These are phyloP conservation scores for Gastrolobium bilobum DNA, from an alignment of 306 rosid genomes.

Conservation along the genomic window DNA sequence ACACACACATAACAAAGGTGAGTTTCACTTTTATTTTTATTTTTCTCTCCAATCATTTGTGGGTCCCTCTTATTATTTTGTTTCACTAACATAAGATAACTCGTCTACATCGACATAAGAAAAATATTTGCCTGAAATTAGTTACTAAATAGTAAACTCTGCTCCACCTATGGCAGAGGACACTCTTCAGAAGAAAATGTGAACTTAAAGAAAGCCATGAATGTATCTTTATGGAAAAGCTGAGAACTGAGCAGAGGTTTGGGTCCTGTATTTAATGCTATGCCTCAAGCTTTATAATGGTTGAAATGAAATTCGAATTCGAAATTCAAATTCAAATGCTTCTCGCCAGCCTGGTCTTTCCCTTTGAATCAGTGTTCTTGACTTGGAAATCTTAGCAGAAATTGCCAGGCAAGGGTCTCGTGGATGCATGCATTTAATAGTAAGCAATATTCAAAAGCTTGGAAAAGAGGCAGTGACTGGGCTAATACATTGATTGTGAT, in stretches of 20 bases:
- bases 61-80: too few relatives aligned
- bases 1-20: too few relatives aligned
- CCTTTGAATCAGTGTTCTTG: slow-evolving; percentile 14
- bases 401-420: slow-evolving; percentile 35
- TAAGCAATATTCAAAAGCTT: slow-evolving; percentile 20
- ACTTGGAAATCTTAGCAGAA: slow-evolving; percentile 42
- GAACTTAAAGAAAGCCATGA: slow-evolving; percentile 29
- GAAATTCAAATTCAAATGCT: slow-evolving; percentile 47
- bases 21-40: too few relatives aligned
- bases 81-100: too few relatives aligned
- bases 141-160: slow-evolving; percentile 3
- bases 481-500: slow-evolving; percentile 58
- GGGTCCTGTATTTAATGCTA: slow-evolving; percentile 41
- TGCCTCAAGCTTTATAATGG: slow-evolving; percentile 26
- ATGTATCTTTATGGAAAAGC: slow-evolving; percentile 39
- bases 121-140: too few relatives aligned
- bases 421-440: slow-evolving; percentile 54
- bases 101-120: too few relatives aligned
- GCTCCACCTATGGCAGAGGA: background rate
- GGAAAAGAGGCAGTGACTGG: slow-evolving; percentile 39
- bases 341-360: background rate
- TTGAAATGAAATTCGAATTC: slow-evolving; percentile 46
- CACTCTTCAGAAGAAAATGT: slow-evolving; percentile 29
- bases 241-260: slow-evolving; percentile 33
- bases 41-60: too few relatives aligned